Percentiles rank a stretch among this genome's conserved stretches.
Conservation (phyloP, 148 eudicot genomes). For the Mesembryanthemum crystallinum region DNA sequence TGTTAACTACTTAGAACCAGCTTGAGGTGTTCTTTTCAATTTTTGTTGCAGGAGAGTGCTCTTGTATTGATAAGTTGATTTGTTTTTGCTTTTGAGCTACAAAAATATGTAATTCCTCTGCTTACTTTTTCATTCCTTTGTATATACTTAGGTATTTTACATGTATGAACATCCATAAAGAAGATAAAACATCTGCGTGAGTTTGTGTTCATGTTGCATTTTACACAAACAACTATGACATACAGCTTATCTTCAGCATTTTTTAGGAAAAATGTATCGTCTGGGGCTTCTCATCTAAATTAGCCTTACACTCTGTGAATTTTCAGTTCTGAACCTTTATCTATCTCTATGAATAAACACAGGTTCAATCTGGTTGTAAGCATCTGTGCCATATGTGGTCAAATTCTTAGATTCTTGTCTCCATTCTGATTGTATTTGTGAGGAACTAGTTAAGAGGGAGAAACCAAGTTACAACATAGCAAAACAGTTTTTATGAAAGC, state of each 20-base stretch:
- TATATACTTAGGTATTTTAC: neutral
- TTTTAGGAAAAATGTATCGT: neutral
- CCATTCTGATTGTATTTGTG: neutral
- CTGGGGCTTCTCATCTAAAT: neutral
- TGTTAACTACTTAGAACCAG: no score
- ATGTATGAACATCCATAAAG: neutral
- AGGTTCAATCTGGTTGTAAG: neutral
- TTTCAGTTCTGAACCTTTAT: no score
- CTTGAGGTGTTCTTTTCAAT: neutral
- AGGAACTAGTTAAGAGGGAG: neutral
- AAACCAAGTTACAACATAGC: neutral
- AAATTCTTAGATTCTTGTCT: neutral
- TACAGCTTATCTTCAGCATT: neutral
- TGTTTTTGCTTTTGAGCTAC: neutral
- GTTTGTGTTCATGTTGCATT: no score
- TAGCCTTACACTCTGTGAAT: no score
- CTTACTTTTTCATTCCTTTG: no score
- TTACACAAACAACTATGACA: neutral
- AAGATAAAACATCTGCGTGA: no score
- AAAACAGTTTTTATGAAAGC: neutral
- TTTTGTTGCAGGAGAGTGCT: neutral
- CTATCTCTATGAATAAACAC: no score
- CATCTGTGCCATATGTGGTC: no score
- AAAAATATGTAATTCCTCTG: neutral
- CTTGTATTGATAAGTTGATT: neutral